Evolutionary conservation across 345 rosid species (phyloP).

Genomic region (Cardamine chenopodiifolia): DNA sequence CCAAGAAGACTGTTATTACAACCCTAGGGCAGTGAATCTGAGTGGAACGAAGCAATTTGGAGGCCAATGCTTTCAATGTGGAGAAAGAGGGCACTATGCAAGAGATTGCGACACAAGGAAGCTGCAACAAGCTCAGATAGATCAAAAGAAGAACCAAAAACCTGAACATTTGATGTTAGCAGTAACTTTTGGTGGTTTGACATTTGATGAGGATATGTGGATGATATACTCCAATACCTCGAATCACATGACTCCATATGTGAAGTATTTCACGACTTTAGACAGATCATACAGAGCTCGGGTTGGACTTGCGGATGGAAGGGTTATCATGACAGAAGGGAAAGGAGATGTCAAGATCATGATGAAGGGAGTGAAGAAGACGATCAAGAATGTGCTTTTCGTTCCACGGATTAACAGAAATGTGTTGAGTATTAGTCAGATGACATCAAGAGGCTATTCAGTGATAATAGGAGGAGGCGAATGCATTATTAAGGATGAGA

Average conservation of each 20-base stretch:
- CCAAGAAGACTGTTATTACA: conserved; percentile 17
- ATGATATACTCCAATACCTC: not conserved
- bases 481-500: conserved; percentile 11
- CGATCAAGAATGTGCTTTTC: conserved; percentile 5
- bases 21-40: not conserved
- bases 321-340: not conserved
- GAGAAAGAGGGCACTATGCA: conserved; percentile 16
- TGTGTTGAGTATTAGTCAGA: conserved; percentile 21
- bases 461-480: not conserved
- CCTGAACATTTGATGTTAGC: not conserved
- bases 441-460: not conserved
- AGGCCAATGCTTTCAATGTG: conserved; percentile 18
- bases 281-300: conserved; percentile 13
- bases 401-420: conserved; percentile 25
- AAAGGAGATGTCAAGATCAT: conserved; percentile 17
- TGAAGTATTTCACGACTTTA: conserved; percentile 17
- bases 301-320: not conserved
- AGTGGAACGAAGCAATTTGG: not conserved
- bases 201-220: conserved; percentile 16
- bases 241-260: conserved; percentile 30
- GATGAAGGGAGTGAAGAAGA: conserved; percentile 13
- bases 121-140: not conserved
- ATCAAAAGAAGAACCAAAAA: not conserved
- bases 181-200: not conserved
- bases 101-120: not conserved